Evolutionary conservation across 257 asterid genomes (phyloP).

Genomic region (Misopates orontium): DNA sequence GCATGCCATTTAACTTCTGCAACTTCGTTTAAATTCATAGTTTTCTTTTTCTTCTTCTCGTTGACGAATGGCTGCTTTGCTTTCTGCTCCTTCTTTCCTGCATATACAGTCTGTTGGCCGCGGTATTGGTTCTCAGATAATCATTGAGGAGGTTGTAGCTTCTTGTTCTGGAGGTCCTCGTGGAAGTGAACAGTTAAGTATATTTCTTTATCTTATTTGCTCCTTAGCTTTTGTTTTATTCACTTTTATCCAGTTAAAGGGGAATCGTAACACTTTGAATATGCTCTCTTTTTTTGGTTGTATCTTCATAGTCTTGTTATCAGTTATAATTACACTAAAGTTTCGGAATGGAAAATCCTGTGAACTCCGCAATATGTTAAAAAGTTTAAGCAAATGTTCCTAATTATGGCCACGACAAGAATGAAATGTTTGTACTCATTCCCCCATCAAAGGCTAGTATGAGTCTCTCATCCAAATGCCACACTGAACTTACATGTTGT

Average conservation of each 20-base stretch:
- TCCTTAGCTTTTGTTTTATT: neutral
- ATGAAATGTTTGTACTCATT: neutral
- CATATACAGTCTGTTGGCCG: constrained; percentile 65
- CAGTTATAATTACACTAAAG: constrained; percentile 1
- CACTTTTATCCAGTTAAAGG: neutral
- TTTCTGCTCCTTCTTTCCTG: constrained; percentile 23
- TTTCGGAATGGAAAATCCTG: constrained; percentile 1
- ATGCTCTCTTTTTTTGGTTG: neutral
- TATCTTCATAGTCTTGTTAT: constrained; percentile 12
- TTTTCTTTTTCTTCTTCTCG: neutral
- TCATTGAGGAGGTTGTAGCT: constrained; percentile 65
- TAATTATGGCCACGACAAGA: constrained; percentile 13
- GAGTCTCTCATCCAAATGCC: constrained; percentile 13
- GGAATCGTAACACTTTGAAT: too few species aligned
- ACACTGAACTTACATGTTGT: neutral
- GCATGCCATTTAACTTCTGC: constrained; percentile 5
- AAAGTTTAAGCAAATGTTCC: constrained; percentile 8
- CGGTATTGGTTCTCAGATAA: constrained; percentile 58
- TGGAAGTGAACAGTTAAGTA: constrained; percentile 84
- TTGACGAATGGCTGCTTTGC: constrained; percentile 15
- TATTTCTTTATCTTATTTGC: neutral
- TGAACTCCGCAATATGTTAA: constrained; percentile 8
- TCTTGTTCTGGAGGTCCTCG: constrained; percentile 88
- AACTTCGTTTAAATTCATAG: neutral
- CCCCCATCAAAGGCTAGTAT: constrained; percentile 9